These are phyloP conservation scores for Cyclotella baltica DNA, from an alignment of 108 stramenopile genomes.

Conservation along the genomic window DNA sequence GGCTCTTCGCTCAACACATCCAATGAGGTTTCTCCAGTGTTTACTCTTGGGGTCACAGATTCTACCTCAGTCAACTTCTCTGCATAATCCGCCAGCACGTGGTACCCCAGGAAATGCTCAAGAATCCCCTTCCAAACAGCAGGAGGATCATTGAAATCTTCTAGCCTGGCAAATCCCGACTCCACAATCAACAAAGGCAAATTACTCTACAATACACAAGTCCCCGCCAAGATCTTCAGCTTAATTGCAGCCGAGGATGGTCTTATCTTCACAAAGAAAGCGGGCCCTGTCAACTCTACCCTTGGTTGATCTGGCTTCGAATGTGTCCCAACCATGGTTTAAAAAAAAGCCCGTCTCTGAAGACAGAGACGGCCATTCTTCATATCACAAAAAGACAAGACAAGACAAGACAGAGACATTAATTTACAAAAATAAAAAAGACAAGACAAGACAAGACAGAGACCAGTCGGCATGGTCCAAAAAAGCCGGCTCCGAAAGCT, in stretches of 20 bases:
- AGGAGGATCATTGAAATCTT: neutral
- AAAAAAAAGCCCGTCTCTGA: no score
- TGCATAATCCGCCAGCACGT: no score
- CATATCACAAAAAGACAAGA: no score
- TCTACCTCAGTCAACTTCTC: no score
- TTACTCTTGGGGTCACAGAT: neutral
- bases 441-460: no score
- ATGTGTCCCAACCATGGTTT: constrained; percentile 9
- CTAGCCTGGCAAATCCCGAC: neutral
- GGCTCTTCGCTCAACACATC: no score
- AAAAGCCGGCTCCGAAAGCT: no score
- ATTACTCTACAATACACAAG: neutral
- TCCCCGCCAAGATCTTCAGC: neutral
- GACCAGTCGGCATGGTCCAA: no score
- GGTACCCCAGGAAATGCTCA: neutral
- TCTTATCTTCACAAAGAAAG: neutral
- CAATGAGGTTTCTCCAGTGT: no score
- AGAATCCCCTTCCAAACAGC: neutral
- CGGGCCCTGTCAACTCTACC: neutral
- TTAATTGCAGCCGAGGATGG: neutral
- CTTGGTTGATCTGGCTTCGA: neutral
- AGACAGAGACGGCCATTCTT: no score
- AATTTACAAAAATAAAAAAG: no score
- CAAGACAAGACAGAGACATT: no score
- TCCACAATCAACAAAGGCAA: neutral